Conservation (phyloP, 2,329 filamentous ascomycete species). For the Diaporthe sp. region DNA sequence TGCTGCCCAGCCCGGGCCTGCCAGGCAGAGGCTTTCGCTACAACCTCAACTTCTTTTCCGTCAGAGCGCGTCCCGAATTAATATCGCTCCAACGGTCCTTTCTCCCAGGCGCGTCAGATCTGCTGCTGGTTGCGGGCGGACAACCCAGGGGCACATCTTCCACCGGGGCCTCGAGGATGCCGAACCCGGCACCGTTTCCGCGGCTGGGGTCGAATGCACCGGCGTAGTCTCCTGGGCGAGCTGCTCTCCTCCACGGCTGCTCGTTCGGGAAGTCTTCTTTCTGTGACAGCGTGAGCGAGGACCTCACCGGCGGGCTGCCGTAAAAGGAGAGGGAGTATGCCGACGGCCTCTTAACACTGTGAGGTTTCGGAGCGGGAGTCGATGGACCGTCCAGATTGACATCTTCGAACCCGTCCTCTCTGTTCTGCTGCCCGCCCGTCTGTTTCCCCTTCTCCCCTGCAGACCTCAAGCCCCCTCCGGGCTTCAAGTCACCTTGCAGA, state of each 20-base stretch:
- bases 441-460: neutral
- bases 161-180: neutral
- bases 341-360: neutral
- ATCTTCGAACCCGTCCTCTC: neutral
- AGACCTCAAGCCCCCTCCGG: neutral
- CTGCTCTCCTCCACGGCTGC: conserved; percentile 34
- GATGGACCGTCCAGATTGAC: conserved; percentile 21
- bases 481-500: neutral
- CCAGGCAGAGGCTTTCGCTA: conserved; percentile 30
- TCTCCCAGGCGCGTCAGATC: neutral
- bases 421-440: neutral
- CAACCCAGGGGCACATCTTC: neutral
- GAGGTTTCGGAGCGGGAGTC: neutral
- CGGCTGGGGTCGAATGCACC: conserved; percentile 31
- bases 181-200: conserved; percentile 33
- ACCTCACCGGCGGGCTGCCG: neutral
- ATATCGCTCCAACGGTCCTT: neutral
- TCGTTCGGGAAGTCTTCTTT: conserved; percentile 17
- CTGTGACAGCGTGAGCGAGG: neutral
- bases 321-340: conserved; percentile 14
- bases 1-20: conserved; percentile 31
- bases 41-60: conserved; percentile 1
- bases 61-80: neutral
- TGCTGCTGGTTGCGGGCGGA: neutral
- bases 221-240: conserved; percentile 32